A percentile compares a stretch with the other conserved stretches of the same genome.
These are phyloP conservation scores for Trichoderma asperellum DNA, from an alignment of 2,329 filamentous ascomycete species.

Conservation along the genomic window DNA sequence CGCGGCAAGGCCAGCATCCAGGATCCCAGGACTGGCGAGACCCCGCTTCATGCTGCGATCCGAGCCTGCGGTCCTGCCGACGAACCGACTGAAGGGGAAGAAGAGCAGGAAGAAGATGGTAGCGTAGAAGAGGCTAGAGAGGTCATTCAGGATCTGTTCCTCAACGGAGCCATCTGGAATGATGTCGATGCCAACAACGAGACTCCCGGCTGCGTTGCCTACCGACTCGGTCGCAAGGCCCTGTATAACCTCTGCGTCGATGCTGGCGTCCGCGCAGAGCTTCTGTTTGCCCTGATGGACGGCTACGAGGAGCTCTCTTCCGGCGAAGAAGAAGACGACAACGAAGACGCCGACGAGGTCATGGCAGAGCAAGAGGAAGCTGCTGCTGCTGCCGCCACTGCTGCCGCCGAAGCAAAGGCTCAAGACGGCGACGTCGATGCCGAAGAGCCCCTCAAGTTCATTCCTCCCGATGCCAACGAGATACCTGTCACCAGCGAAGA, in stretches of 20 bases:
- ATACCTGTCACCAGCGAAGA: constrained; percentile 63
- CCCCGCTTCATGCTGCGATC: constrained; percentile 87
- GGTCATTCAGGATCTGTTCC: constrained; percentile 75
- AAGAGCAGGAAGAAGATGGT: constrained; percentile 44
- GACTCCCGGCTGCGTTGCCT: constrained; percentile 87
- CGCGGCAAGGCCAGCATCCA: constrained; percentile 72
- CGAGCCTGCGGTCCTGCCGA: constrained; percentile 65
- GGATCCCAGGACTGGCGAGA: constrained; percentile 82
- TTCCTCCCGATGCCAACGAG: constrained; percentile 44
- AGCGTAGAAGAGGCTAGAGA: constrained; percentile 65
- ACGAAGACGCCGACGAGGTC: constrained; percentile 50
- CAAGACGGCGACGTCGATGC: constrained; percentile 40
- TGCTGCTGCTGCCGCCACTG: constrained; percentile 30
- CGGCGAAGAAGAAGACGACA: constrained; percentile 49
- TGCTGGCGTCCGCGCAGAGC: constrained; percentile 86
- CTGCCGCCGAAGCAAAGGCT: neutral
- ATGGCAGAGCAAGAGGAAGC: constrained; percentile 48
- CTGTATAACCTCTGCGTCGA: constrained; percentile 85
- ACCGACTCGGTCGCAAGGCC: constrained; percentile 66
- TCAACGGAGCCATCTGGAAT: constrained; percentile 96
- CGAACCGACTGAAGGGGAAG: constrained; percentile 30
- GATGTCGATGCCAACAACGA: constrained; percentile 85
- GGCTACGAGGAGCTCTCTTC: constrained; percentile 76
- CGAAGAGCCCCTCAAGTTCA: constrained; percentile 39
- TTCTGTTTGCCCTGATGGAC: constrained; percentile 80